These are phyloP conservation scores for Leccinum subgranulosum DNA, from an alignment of 768 basidiomycete genomes.

Conservation along the genomic window DNA sequence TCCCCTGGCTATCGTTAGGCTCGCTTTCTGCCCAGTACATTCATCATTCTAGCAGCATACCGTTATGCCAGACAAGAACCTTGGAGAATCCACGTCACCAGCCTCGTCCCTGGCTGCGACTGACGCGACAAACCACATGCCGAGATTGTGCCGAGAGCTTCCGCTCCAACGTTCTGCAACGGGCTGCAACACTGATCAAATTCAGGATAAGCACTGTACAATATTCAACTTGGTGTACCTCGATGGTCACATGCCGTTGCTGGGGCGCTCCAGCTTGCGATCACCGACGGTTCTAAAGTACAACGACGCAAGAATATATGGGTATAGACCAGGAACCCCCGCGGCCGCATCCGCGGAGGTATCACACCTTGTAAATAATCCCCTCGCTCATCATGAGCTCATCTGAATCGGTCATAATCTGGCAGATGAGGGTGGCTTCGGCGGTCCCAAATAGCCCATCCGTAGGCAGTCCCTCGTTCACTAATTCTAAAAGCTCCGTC, in stretches of 20 bases:
- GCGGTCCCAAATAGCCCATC: conserved; percentile 72
- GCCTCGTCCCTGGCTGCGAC: no score
- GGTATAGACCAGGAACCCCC: background rate
- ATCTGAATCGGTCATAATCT: conserved; percentile 64
- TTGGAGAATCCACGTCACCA: no score
- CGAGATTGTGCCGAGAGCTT: no score
- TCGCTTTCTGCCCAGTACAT: no score
- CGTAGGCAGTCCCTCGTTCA: conserved; percentile 75
- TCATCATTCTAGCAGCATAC: no score
- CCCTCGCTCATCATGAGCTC: conserved; percentile 89
- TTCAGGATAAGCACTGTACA: no score
- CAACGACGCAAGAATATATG: background rate
- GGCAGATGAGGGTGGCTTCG: conserved; percentile 73
- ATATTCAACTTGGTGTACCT: no score
- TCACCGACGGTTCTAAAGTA: background rate
- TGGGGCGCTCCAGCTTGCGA: background rate
- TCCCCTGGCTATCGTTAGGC: no score
- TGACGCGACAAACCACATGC: no score
- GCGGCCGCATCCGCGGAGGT: background rate
- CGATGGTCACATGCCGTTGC: background rate
- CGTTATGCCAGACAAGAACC: no score
- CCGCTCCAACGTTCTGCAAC: no score
- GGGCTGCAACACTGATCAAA: no score
- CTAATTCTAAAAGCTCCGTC: conserved; percentile 59
- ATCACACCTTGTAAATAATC: conserved; percentile 79